A percentile compares a stretch with the other conserved stretches of the same genome.
phyloP scores from a whole-genome alignment of 1,139 yeast genomes.

The Eremothecium coryli region DNA sequence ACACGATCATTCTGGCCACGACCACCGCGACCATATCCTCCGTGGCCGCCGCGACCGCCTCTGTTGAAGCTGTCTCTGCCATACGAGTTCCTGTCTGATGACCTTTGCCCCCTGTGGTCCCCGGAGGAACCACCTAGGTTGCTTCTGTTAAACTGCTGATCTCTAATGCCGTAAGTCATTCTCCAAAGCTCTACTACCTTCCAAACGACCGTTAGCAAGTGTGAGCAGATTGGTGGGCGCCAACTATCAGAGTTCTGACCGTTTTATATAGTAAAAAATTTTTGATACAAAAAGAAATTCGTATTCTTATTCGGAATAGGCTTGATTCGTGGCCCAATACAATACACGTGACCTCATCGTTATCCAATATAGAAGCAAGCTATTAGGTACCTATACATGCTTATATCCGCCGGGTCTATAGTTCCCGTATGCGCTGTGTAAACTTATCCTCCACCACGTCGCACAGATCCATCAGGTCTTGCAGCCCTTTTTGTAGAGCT shows the following conservation, averaged over 20 bases:
- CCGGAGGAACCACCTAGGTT: conserved; percentile 31
- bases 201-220: too few relatives aligned
- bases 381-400: too few relatives aligned
- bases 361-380: too few relatives aligned
- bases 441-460: conserved; percentile 73
- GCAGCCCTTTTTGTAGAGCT: conserved; percentile 86
- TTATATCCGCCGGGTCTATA: conserved; percentile 14
- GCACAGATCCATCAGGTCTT: conserved; percentile 76
- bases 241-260: too few relatives aligned
- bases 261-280: too few relatives aligned
- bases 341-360: too few relatives aligned
- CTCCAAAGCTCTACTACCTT: neutral
- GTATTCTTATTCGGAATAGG: too few relatives aligned
- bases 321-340: too few relatives aligned
- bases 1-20: conserved; percentile 13
- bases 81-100: conserved; percentile 34
- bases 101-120: conserved; percentile 35
- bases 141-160: conserved; percentile 29
- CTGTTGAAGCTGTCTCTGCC: conserved; percentile 31
- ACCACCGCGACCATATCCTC: conserved; percentile 42
- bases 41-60: conserved; percentile 27
- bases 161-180: conserved; percentile 28
- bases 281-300: too few relatives aligned
- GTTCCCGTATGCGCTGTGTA: conserved; percentile 48
- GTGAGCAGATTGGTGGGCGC: too few relatives aligned